Evolutionary conservation across 192 early-diverging fungal species (phyloP).

Genomic region (Backusella westeae): DNA sequence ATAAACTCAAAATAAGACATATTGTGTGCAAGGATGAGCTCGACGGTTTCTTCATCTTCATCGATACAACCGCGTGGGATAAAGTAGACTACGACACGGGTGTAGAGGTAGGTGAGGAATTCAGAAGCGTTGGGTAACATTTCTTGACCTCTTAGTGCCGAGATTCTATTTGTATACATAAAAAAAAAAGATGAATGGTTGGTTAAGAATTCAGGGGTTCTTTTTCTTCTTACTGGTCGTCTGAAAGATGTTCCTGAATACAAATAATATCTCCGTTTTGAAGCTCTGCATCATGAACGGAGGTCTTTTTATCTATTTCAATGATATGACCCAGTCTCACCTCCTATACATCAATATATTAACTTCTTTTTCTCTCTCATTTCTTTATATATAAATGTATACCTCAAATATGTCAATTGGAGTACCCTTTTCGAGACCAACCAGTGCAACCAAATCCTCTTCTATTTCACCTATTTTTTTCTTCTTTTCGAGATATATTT

Average conservation of each 20-base stretch:
- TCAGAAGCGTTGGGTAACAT: slow-evolving; percentile 44
- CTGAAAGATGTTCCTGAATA: slow-evolving; percentile 61
- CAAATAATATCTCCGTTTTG: slow-evolving; percentile 93
- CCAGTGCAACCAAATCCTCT: slow-evolving; percentile 51
- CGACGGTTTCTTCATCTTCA: slow-evolving; percentile 12
- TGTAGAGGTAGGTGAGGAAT: slow-evolving; percentile 75
- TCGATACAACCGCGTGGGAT: slow-evolving; percentile 38
- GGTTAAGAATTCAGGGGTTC: background rate
- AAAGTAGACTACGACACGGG: slow-evolving; percentile 71
- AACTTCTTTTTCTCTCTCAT: no score
- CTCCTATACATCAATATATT: slow-evolving; percentile 51
- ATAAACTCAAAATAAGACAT: slow-evolving; percentile 69
- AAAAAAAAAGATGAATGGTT: background rate
- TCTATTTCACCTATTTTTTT: slow-evolving; percentile 61
- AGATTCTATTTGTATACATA: slow-evolving; percentile 26
- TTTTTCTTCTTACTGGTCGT: slow-evolving; percentile 20
- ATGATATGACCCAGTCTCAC: slow-evolving; percentile 92
- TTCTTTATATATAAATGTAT: background rate
- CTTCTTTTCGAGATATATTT: slow-evolving; percentile 46
- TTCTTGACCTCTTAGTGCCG: background rate
- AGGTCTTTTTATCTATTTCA: slow-evolving; percentile 55
- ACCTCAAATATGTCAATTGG: slow-evolving; percentile 1
- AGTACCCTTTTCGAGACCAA: slow-evolving; percentile 12
- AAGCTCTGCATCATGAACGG: slow-evolving; percentile 75
- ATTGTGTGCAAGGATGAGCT: slow-evolving; percentile 49